Evolutionary conservation across 352 stramenopile species (phyloP).

Genomic region (Phytophthora pseudosyringae): DNA sequence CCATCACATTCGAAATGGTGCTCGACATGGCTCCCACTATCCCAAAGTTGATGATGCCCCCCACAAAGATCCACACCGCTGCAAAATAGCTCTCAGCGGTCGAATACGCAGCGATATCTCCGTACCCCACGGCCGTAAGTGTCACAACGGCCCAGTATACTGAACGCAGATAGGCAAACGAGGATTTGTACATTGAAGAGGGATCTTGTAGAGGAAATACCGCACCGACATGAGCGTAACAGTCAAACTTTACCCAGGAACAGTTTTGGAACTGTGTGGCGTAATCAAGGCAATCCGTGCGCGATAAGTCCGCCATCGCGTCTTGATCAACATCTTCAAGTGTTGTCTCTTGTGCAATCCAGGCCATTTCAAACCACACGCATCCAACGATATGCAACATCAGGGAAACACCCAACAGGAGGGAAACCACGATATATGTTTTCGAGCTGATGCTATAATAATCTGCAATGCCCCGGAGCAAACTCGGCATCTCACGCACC

Average conservation of each 20-base stretch:
- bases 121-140: slow-evolving; percentile 74
- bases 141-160: slow-evolving; percentile 83
- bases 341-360: slow-evolving; percentile 16
- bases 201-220: slow-evolving; percentile 54
- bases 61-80: slow-evolving; percentile 77
- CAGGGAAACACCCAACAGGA: slow-evolving; percentile 61
- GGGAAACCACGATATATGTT: slow-evolving; percentile 44
- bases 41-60: slow-evolving; percentile 80
- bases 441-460: slow-evolving; percentile 73
- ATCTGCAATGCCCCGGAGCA: slow-evolving; percentile 62
- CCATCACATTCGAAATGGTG: slow-evolving; percentile 75
- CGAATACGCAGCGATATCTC: slow-evolving; percentile 77
- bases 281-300: slow-evolving; percentile 51
- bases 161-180: slow-evolving; percentile 74
- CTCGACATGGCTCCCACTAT: slow-evolving; percentile 84
- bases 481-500: slow-evolving; percentile 44
- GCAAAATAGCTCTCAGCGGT: slow-evolving; percentile 77
- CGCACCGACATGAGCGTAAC: slow-evolving; percentile 63
- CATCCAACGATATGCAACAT: slow-evolving; percentile 69
- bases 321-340: slow-evolving; percentile 2
- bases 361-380: slow-evolving; percentile 75
- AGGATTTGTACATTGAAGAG: slow-evolving; percentile 45
- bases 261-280: slow-evolving; percentile 66
- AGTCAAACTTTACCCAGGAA: slow-evolving; percentile 77
- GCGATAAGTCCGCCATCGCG: slow-evolving; percentile 11